These are phyloP conservation scores for Vaccinium corymbosum DNA, from an alignment of 148 eudicot species.

Conservation along the genomic window DNA sequence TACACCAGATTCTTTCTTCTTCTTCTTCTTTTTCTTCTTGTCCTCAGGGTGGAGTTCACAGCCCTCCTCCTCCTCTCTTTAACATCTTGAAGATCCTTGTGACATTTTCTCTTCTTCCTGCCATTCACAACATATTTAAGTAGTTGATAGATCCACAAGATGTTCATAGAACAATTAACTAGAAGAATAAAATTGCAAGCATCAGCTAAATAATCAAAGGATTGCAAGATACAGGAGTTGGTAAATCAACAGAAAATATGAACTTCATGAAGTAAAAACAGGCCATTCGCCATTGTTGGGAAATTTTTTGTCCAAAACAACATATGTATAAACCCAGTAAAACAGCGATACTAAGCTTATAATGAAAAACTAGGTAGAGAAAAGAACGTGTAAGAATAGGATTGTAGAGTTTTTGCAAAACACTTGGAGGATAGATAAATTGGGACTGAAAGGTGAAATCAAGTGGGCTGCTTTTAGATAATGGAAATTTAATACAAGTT, in stretches of 20 bases:
- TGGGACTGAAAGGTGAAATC: neutral
- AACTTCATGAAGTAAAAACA: neutral
- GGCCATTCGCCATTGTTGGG: neutral
- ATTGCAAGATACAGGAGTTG: neutral
- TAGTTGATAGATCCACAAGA: neutral
- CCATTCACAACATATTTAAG: slow-evolving; percentile 12
- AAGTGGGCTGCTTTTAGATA: neutral
- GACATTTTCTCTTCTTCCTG: slow-evolving; percentile 58
- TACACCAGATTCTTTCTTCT: slow-evolving; percentile 25
- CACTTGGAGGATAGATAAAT: neutral
- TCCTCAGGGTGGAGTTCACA: slow-evolving; percentile 18
- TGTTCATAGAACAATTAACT: neutral
- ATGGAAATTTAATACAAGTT: neutral
- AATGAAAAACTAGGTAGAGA: neutral
- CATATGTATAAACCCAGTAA: neutral
- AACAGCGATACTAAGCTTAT: neutral
- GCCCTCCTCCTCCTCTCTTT: slow-evolving; percentile 27
- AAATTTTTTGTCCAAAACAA: neutral
- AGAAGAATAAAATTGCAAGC: slow-evolving; percentile 1
- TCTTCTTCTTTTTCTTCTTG: slow-evolving; percentile 23
- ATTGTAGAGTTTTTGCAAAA: neutral
- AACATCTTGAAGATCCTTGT: slow-evolving; percentile 25
- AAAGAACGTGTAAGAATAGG: neutral
- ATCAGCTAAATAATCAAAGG: neutral
- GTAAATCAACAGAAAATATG: neutral